Conservation (phyloP, 208 protist genomes). For the Trypanosoma melophagium region DNA sequence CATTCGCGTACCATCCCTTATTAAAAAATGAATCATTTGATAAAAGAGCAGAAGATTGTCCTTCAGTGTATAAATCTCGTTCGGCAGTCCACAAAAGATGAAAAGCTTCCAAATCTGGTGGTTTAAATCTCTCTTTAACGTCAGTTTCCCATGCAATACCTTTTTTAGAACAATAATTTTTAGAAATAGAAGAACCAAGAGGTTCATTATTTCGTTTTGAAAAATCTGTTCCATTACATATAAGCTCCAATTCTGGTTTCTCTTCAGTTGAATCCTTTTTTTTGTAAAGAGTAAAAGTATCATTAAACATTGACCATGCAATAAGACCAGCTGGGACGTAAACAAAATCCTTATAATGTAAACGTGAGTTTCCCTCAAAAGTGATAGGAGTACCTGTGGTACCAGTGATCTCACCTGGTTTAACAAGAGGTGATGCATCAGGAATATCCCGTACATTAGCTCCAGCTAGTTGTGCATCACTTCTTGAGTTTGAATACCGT, state of each 20-base stretch:
- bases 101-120: slow-evolving; percentile 32
- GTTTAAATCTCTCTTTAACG: slow-evolving; percentile 82
- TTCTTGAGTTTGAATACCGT: slow-evolving; percentile 85
- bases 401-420: slow-evolving; percentile 53
- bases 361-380: neutral
- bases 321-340: slow-evolving; percentile 96
- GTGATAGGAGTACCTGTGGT: slow-evolving; percentile 22
- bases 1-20: slow-evolving; percentile 84
- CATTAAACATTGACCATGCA: slow-evolving; percentile 98
- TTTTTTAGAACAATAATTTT: slow-evolving; percentile 76
- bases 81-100: slow-evolving; percentile 59
- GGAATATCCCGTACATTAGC: slow-evolving; percentile 26
- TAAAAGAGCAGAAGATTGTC: slow-evolving; percentile 24
- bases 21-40: slow-evolving; percentile 77
- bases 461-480: slow-evolving; percentile 75
- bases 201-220: slow-evolving; percentile 60
- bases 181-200: slow-evolving; percentile 27
- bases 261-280: neutral
- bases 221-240: slow-evolving; percentile 86
- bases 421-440: slow-evolving; percentile 53
- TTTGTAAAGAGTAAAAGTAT: slow-evolving; percentile 81
- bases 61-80: slow-evolving; percentile 38
- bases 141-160: slow-evolving; percentile 95
- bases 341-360: slow-evolving; percentile 66
- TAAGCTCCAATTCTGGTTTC: slow-evolving; percentile 23